Percentiles rank a stretch among this genome's conserved stretches.
Conservation (phyloP, 2,329 filamentous ascomycete species). For the Epichloe typhina region DNA sequence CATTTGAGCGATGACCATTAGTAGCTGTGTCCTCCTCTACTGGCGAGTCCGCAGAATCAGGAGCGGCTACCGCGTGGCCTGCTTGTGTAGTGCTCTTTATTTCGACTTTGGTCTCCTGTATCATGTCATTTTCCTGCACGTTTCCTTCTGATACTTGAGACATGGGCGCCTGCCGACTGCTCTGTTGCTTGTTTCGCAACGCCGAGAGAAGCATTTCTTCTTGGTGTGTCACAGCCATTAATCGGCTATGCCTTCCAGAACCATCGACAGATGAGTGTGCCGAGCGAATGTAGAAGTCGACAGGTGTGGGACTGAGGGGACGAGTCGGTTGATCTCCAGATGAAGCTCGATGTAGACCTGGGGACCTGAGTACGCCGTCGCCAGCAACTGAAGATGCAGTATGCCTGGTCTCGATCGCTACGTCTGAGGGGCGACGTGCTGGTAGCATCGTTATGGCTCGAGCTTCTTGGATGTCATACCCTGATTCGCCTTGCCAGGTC, state of each 20-base stretch:
- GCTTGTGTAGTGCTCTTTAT: not conserved
- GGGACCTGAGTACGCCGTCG: not conserved
- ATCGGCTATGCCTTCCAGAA: slow-evolving; percentile 22
- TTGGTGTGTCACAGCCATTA: slow-evolving; percentile 45
- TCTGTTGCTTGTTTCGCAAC: slow-evolving; percentile 40
- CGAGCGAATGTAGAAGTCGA: slow-evolving; percentile 34
- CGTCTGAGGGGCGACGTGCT: slow-evolving; percentile 13
- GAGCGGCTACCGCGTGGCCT: not conserved
- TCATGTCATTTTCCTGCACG: not conserved
- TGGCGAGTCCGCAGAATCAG: not conserved
- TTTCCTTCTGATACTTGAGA: slow-evolving; percentile 27
- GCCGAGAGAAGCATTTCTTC: slow-evolving; percentile 46
- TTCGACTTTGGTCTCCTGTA: not conserved
- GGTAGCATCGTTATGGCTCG: slow-evolving; percentile 25
- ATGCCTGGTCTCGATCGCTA: slow-evolving; percentile 5
- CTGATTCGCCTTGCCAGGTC: slow-evolving; percentile 18
- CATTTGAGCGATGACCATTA: slow-evolving; percentile 13
- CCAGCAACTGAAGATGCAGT: not conserved
- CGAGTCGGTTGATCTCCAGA: slow-evolving; percentile 32
- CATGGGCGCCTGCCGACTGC: slow-evolving; percentile 36
- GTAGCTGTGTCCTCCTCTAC: not conserved
- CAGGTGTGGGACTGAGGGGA: slow-evolving; percentile 37
- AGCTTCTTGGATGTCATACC: slow-evolving; percentile 25
- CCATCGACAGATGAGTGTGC: slow-evolving; percentile 24
- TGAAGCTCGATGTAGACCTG: slow-evolving; percentile 4